Evolutionary conservation across 1,284 basidiomycete genomes (phyloP).

Genomic region (Bondarzewia mesenterica): DNA sequence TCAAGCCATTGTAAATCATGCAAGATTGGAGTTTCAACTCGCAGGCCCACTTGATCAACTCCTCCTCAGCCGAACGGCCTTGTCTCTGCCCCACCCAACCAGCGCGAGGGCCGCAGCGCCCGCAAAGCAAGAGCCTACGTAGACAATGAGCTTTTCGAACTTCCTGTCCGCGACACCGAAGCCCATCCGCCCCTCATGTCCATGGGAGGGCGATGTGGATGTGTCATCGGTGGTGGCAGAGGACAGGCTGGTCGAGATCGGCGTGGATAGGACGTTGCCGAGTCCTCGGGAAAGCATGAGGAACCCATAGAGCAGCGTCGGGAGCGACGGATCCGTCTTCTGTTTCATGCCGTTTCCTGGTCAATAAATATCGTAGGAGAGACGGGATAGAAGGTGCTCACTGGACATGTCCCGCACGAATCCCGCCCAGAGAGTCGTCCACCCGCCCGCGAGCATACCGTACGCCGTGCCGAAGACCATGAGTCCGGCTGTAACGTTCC

Average conservation of each 20-base stretch:
- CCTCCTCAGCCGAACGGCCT: not conserved
- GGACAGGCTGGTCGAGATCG: slow-evolving; percentile 25
- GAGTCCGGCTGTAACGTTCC: slow-evolving; percentile 17
- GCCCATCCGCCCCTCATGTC: slow-evolving; percentile 16
- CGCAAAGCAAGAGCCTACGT: slow-evolving; percentile 28
- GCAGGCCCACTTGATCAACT: not conserved
- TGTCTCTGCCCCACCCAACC: slow-evolving; percentile 15
- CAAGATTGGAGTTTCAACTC: no score
- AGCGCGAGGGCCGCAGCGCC: slow-evolving; percentile 21
- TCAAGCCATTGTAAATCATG: no score
- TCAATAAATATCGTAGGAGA: not conserved
- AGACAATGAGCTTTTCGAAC: slow-evolving; percentile 27
- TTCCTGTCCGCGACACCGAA: slow-evolving; percentile 26
- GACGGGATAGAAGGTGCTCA: slow-evolving; percentile 3
- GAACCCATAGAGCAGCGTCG: slow-evolving; percentile 28
- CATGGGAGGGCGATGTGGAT: not conserved
- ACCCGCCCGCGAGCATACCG: slow-evolving; percentile 20
- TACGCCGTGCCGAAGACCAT: slow-evolving; percentile 18
- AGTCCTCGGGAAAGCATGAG: slow-evolving; percentile 30
- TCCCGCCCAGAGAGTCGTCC: slow-evolving; percentile 19
- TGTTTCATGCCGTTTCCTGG: slow-evolving; percentile 6
- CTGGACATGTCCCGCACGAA: slow-evolving; percentile 17
- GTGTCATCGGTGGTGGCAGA: not conserved
- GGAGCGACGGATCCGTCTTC: slow-evolving; percentile 27
- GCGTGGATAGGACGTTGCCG: slow-evolving; percentile 34